These are phyloP conservation scores for Glebionis coronaria DNA, from an alignment of 129 eudicot species.

Conservation along the genomic window DNA sequence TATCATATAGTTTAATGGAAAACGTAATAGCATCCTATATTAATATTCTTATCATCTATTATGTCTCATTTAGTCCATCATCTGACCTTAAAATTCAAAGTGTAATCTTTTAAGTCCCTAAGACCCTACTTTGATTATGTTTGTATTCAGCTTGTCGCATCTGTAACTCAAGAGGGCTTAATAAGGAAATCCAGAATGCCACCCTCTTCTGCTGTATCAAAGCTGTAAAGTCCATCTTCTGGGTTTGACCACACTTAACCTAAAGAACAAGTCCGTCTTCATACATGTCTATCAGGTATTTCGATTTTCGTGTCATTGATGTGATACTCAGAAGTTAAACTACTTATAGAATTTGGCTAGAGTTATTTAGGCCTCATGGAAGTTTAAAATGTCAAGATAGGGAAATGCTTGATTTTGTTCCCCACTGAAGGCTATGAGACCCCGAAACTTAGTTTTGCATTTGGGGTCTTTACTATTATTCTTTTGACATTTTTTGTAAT, in stretches of 20 bases:
- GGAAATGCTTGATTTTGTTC: background rate
- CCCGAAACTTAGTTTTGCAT: background rate
- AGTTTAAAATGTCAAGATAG: constrained; percentile 2
- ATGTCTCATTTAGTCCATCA: too few relatives aligned
- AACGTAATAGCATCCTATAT: background rate
- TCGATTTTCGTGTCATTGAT: background rate
- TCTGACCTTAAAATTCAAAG: constrained; percentile 9
- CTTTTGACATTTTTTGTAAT: constrained; percentile 2
- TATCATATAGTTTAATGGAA: background rate
- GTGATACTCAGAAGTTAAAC: constrained; percentile 9
- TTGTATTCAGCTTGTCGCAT: constrained; percentile 73
- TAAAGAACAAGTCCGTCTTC: background rate
- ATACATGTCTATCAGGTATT: background rate
- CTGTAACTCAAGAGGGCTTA: constrained; percentile 85
- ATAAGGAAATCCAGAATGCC: constrained; percentile 53
- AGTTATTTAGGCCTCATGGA: constrained; percentile 3
- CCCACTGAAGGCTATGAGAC: constrained; percentile 3
- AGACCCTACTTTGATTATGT: constrained; percentile 15
- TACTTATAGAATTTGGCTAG: background rate
- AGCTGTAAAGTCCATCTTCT: constrained; percentile 64
- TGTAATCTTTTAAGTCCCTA: background rate
- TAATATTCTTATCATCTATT: too few relatives aligned
- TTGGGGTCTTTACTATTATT: background rate
- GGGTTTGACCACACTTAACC: background rate
- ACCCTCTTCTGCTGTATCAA: constrained; percentile 40